A percentile compares a stretch with the other conserved stretches of the same genome.
Conservation (phyloP, 352 stramenopile genomes). For the Blastocystis sp. region DNA sequence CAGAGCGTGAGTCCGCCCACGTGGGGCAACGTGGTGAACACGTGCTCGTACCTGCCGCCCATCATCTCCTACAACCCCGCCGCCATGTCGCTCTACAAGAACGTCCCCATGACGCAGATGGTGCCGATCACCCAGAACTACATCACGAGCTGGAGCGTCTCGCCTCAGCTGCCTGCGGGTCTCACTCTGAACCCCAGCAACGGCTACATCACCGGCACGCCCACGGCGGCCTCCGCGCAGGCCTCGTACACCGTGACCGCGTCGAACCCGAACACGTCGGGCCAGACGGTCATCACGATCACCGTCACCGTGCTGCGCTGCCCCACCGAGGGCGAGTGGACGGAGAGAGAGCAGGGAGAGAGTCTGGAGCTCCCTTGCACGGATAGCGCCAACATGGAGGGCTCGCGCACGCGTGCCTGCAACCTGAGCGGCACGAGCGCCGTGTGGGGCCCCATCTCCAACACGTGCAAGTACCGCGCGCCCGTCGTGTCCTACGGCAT, state of each 20-base stretch:
- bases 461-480: constrained; percentile 59
- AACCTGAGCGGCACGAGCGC: constrained; percentile 9
- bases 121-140: constrained; percentile 6
- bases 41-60: constrained; percentile 23
- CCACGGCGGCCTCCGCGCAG: not conserved
- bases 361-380: constrained; percentile 27
- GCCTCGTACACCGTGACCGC: constrained; percentile 11
- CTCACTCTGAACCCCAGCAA: constrained; percentile 37
- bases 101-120: constrained; percentile 54
- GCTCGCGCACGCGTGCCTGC: constrained; percentile 47
- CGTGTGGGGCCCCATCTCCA: not conserved
- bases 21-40: constrained; percentile 56
- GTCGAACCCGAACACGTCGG: constrained; percentile 36
- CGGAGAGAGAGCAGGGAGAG: constrained; percentile 40
- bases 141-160: constrained; percentile 13
- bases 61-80: constrained; percentile 27
- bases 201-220: constrained; percentile 66
- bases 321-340: constrained; percentile 58
- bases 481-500: constrained; percentile 52
- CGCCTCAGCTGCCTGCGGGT: constrained; percentile 28
- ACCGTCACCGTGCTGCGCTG: constrained; percentile 46
- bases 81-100: not conserved
- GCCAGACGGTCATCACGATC: constrained; percentile 13
- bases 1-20: not conserved
- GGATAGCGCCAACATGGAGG: constrained; percentile 63